These are phyloP conservation scores for Chaetomium sp. DNA, from an alignment of 2,329 filamentous ascomycete genomes.

Conservation along the genomic window DNA sequence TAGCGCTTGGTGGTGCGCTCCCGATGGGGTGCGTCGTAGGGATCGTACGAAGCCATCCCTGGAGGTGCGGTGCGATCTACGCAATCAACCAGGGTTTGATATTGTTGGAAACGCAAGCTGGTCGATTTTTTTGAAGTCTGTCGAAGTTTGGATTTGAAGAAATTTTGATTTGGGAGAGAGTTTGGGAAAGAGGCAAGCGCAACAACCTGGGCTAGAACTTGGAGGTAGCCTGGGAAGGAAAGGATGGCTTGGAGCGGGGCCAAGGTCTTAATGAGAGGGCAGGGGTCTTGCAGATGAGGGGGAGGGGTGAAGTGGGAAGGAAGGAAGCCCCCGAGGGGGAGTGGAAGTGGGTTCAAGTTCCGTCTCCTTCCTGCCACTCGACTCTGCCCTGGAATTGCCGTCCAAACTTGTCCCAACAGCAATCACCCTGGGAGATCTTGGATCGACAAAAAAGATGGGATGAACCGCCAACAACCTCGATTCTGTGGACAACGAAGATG, in stretches of 20 bases:
- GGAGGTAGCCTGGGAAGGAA: not conserved
- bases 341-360: not conserved
- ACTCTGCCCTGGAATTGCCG: not conserved
- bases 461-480: not conserved
- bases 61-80: slow-evolving; percentile 7
- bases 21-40: slow-evolving; percentile 40
- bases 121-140: not conserved
- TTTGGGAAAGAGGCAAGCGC: not conserved
- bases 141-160: not conserved
- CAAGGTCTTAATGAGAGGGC: slow-evolving; percentile 5
- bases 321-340: not conserved
- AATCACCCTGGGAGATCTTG: not conserved
- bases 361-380: not conserved
- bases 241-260: slow-evolving; percentile 11
- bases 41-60: slow-evolving; percentile 46
- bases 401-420: not conserved
- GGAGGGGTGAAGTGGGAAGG: not conserved
- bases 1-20: slow-evolving; percentile 44
- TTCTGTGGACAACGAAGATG: not conserved
- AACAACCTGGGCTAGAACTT: slow-evolving; percentile 3
- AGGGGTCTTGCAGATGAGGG: not conserved
- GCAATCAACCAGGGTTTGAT: not conserved
- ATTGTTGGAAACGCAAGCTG: not conserved
- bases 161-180: not conserved
- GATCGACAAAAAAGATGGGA: not conserved